Conservation (phyloP, 2,329 filamentous ascomycete genomes). For the Colletotrichum sp. region DNA sequence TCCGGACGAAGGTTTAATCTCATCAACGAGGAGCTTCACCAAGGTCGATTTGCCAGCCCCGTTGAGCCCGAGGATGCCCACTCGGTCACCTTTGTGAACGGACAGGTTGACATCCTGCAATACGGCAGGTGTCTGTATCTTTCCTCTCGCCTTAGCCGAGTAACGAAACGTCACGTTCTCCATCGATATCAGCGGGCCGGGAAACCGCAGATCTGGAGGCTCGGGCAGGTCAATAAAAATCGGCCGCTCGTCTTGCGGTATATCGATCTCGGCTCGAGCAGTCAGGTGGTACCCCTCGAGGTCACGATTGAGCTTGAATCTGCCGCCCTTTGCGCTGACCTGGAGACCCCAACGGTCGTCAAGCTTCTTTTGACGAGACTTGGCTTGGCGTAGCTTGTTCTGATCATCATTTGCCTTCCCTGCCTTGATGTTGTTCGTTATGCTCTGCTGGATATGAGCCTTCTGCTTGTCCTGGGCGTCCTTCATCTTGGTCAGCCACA, state of each 20-base stretch:
- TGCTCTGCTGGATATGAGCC: slow-evolving; percentile 80
- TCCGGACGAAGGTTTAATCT: slow-evolving; percentile 63
- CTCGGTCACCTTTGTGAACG: slow-evolving; percentile 74
- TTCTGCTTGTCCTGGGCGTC: slow-evolving; percentile 83
- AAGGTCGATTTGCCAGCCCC: slow-evolving; percentile 84
- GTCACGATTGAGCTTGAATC: slow-evolving; percentile 85
- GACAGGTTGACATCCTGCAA: slow-evolving; percentile 71
- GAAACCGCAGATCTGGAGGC: slow-evolving; percentile 74
- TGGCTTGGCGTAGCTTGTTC: slow-evolving; percentile 86
- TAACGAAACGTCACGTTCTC: slow-evolving; percentile 75
- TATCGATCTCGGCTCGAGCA: slow-evolving; percentile 71
- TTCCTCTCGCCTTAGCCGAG: slow-evolving; percentile 30
- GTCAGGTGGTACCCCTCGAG: slow-evolving; percentile 65
- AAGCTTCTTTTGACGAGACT: slow-evolving; percentile 82
- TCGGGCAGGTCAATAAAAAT: slow-evolving; percentile 65
- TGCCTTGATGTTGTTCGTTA: slow-evolving; percentile 74
- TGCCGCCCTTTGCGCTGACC: slow-evolving; percentile 71
- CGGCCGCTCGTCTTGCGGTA: slow-evolving; percentile 66
- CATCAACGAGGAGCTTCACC: slow-evolving; percentile 71
- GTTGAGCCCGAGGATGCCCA: slow-evolving; percentile 81
- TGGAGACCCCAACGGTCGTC: slow-evolving; percentile 82
- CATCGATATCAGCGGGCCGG: slow-evolving; percentile 73
- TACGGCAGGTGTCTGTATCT: slow-evolving; percentile 44
- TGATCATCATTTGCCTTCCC: slow-evolving; percentile 81
- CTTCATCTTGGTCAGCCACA: slow-evolving; percentile 76